Conservation (phyloP, 768 basidiomycete genomes). For the Lentinula detonsa region DNA sequence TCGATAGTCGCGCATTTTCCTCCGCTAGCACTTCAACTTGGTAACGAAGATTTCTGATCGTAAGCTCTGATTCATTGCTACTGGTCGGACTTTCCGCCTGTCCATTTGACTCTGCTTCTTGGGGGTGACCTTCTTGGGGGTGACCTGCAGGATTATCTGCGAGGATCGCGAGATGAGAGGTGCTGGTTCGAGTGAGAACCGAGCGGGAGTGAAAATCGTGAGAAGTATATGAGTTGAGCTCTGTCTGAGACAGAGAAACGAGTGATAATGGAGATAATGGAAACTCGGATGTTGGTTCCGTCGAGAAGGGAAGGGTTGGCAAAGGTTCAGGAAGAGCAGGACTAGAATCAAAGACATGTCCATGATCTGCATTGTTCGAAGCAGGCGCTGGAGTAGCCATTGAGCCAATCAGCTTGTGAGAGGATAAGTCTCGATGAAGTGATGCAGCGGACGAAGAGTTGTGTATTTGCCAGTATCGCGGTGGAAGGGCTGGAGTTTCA, state of each 20-base stretch:
- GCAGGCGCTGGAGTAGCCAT: neutral
- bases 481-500: neutral
- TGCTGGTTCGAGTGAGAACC: neutral
- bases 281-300: neutral
- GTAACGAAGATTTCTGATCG: neutral
- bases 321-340: neutral
- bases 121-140: neutral
- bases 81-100: neutral
- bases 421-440: neutral
- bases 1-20: neutral
- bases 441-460: neutral
- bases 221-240: neutral
- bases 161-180: neutral
- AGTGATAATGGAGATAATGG: neutral
- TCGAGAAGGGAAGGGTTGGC: neutral
- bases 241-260: neutral
- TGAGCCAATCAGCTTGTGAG: neutral
- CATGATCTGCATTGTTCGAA: neutral
- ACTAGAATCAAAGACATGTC: neutral
- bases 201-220: neutral
- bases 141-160: neutral
- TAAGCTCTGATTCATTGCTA: neutral
- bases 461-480: constrained; percentile 2
- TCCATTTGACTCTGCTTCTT: neutral
- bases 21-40: neutral